These are phyloP conservation scores for Cyclocybe cylindracea DNA, from an alignment of 768 basidiomycete genomes.

Conservation along the genomic window DNA sequence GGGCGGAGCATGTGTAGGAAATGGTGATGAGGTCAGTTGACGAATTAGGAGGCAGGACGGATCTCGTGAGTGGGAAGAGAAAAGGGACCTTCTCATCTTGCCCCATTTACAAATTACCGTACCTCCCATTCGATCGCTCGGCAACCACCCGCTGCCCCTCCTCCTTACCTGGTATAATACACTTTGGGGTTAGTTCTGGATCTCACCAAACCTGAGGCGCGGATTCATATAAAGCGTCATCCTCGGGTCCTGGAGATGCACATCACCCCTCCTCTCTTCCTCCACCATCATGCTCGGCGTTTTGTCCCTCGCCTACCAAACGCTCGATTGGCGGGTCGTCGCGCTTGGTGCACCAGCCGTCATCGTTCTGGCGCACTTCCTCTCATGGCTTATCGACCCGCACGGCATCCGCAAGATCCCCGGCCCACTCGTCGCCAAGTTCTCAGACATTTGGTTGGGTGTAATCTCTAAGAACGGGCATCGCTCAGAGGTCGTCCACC, in stretches of 20 bases:
- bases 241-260: constrained; percentile 1
- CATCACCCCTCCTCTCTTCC: constrained; percentile 4
- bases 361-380: constrained; percentile 37
- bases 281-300: constrained; percentile 24
- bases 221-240: constrained; percentile 15
- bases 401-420: constrained; percentile 61
- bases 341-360: constrained; percentile 25
- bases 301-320: constrained; percentile 18
- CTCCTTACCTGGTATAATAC: constrained; percentile 1
- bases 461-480: constrained; percentile 66
- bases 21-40: constrained; percentile 15
- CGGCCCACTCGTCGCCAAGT: constrained; percentile 72
- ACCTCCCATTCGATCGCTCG: constrained; percentile 25
- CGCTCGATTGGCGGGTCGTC: constrained; percentile 23
- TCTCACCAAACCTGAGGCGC: constrained; percentile 5
- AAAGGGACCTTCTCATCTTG: constrained; percentile 10
- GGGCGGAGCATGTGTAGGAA: constrained; percentile 15
- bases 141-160: constrained; percentile 23
- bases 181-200: constrained; percentile 2
- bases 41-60: constrained; percentile 18
- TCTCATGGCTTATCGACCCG: constrained; percentile 58
- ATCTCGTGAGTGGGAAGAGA: constrained; percentile 21
- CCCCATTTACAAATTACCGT: constrained; percentile 14
- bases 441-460: constrained; percentile 76
- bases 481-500: constrained; percentile 73